These are phyloP conservation scores for Microstroma glucosiphilum DNA, from an alignment of 1,284 basidiomycete genomes.

Conservation along the genomic window DNA sequence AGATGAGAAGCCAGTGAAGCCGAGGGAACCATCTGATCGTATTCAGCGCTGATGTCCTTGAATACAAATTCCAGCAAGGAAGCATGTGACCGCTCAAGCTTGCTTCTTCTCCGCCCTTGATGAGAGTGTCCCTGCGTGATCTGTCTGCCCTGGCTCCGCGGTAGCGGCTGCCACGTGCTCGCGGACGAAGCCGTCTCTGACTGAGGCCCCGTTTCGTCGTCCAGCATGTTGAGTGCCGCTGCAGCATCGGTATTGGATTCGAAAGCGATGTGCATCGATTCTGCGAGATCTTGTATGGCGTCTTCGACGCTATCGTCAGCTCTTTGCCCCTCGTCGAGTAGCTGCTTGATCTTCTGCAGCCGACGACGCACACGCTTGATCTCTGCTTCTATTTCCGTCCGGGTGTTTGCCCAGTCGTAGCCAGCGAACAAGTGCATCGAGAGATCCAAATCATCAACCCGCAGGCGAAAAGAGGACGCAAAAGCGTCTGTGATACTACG, in stretches of 20 bases:
- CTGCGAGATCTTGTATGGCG: conserved; percentile 74
- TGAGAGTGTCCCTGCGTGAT: conserved; percentile 2
- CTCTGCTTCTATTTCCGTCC: conserved; percentile 78
- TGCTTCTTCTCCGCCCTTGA: conserved; percentile 48
- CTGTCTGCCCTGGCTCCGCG: conserved; percentile 9
- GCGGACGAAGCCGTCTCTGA: conserved; percentile 25
- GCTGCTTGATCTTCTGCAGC: conserved; percentile 82
- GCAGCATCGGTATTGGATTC: conserved; percentile 52
- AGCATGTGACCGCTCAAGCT: conserved; percentile 68
- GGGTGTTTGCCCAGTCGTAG: conserved; percentile 84
- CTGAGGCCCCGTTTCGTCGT: conserved; percentile 69
- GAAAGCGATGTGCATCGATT: conserved; percentile 66
- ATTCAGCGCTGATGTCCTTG: conserved; percentile 58
- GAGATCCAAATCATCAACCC: conserved; percentile 27
- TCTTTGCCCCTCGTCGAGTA: conserved; percentile 84
- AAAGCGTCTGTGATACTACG: conserved; percentile 11
- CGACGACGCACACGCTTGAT: conserved; percentile 77
- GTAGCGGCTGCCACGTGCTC: conserved; percentile 37
- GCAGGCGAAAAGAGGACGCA: conserved; percentile 24
- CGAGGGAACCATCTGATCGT: conserved; percentile 29
- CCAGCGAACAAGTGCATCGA: conserved; percentile 51
- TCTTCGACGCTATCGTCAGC: conserved; percentile 76
- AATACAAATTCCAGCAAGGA: conserved; percentile 79
- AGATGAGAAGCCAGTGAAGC: conserved; percentile 25
- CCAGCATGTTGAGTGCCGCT: conserved; percentile 70